Evolutionary conservation across 352 stramenopile species (phyloP), one percentile per base, ranked within the genome.

Genomic region (Albugo laibachii): DNA sequence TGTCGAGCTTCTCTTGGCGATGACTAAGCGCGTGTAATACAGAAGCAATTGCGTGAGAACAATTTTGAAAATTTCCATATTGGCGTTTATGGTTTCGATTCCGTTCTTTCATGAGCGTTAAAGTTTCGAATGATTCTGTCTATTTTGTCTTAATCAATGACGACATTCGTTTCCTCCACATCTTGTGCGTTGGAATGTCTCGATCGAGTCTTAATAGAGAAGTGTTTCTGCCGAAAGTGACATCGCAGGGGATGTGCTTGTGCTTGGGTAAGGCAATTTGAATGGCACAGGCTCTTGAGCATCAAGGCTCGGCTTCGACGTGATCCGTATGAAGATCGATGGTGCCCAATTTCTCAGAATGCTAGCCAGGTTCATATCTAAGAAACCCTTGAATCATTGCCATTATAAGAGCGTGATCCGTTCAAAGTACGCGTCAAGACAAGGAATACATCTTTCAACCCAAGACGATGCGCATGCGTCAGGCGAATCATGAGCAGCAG

Each of bases 51-150:
- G 94, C 41, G 93, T 98, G 41, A 99, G 65, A 21, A 97, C 92
- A 68, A 98, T 92, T 65, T 99, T 98, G 27, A 99, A 72, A 58
- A 99, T 97, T 55, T 99, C 95, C 91, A 98, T 98, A 64, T 98
- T 95, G 46, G 82, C 61, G 65, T 98, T 98, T 68, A 98, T 98
- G 49, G 88, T 86, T 62, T 98, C 89, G 52, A 98, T 97, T 6
- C 81, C 87, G 38, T 54, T 61, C 52, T 97, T 97, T 94, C 95
- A 99, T 35, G 81, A 92, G 8, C 73, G 15, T 88, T 82, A 74
- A 98, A 99, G 56, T 98, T 91, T 38, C 76, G 66, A 19, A 97
- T 91, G 44, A 98, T 89, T 27, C 69, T 80, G 62, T 97, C 91
- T 13, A 97, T 80, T 37, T 96, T 72, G 52, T 97, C 89, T 15